Conservation (phyloP, 257 asterid species). For the Solanum etuberosum region DNA sequence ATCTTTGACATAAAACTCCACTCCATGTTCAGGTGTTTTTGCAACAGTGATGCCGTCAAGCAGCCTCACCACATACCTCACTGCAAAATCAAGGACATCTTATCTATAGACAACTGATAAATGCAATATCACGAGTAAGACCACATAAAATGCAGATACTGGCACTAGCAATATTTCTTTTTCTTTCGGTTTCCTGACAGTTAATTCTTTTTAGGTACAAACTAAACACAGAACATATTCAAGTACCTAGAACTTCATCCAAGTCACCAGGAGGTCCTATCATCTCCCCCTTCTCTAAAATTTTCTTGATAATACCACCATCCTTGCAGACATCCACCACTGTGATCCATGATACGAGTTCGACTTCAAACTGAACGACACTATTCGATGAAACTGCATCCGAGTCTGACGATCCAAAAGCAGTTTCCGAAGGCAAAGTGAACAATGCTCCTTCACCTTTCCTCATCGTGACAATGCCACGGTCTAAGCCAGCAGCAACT, state of each 20-base stretch:
- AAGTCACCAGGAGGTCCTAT: constrained; percentile 60
- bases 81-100: constrained; percentile 15
- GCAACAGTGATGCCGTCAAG: constrained; percentile 42
- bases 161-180: neutral
- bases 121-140: neutral
- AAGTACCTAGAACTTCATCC: constrained; percentile 61
- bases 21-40: constrained; percentile 45
- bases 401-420: constrained; percentile 23
- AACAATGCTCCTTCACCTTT: constrained; percentile 54
- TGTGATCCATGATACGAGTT: constrained; percentile 57
- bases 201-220: neutral
- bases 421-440: constrained; percentile 40
- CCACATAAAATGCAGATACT: neutral
- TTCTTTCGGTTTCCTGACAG: neutral
- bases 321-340: constrained; percentile 65
- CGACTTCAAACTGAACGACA: constrained; percentile 42
- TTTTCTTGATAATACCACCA: constrained; percentile 60
- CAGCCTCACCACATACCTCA: constrained; percentile 36
- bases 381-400: constrained; percentile 39
- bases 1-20: constrained; percentile 50
- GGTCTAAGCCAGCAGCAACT: constrained; percentile 31
- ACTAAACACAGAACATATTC: neutral
- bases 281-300: constrained; percentile 42
- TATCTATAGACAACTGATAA: neutral
- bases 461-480: constrained; percentile 57